phyloP scores from a whole-genome alignment of 352 stramenopile genomes.

The Phytophthora europaea region DNA sequence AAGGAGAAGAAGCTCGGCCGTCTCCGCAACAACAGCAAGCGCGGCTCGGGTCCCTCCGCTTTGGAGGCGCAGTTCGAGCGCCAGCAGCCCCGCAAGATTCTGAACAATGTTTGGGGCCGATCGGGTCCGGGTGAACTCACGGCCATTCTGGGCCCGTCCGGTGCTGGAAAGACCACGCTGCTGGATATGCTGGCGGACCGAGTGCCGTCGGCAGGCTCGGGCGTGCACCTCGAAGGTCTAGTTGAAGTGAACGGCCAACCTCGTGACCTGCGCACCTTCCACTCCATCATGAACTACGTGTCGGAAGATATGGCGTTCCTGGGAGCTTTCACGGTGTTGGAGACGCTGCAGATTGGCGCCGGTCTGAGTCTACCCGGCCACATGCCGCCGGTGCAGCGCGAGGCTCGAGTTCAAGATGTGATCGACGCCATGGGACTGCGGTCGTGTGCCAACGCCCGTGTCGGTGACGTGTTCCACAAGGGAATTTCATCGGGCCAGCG shows the following conservation, averaged over 20 bases:
- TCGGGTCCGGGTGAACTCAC: conserved; percentile 73
- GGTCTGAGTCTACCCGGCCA: conserved; percentile 62
- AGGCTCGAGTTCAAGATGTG: conserved; percentile 73
- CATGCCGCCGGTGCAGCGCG: conserved; percentile 54
- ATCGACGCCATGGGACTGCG: conserved; percentile 81
- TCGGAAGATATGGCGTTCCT: conserved; percentile 73
- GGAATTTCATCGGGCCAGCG: conserved; percentile 91
- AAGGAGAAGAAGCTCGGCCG: conserved; percentile 25
- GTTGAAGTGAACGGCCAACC: conserved; percentile 71
- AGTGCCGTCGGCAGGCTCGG: conserved; percentile 40
- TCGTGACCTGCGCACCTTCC: conserved; percentile 55
- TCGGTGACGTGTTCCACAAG: conserved; percentile 90
- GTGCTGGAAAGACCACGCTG: conserved; percentile 74
- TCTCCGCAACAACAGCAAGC: conserved; percentile 34
- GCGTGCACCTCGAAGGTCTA: conserved; percentile 53
- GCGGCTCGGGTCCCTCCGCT: conserved; percentile 29
- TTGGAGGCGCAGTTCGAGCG: conserved; percentile 46
- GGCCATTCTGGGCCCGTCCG: conserved; percentile 76
- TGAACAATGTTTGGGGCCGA: conserved; percentile 74
- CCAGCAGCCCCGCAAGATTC: conserved; percentile 60
- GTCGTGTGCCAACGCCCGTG: conserved; percentile 66
- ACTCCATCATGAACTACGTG: conserved; percentile 80
- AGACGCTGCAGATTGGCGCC: conserved; percentile 80
- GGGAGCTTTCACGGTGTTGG: conserved; percentile 75
- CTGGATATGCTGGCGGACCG: conserved; percentile 76